phyloP scores from a whole-genome alignment of 2,329 filamentous ascomycete species.

The Gnomoniopsis sp. region DNA sequence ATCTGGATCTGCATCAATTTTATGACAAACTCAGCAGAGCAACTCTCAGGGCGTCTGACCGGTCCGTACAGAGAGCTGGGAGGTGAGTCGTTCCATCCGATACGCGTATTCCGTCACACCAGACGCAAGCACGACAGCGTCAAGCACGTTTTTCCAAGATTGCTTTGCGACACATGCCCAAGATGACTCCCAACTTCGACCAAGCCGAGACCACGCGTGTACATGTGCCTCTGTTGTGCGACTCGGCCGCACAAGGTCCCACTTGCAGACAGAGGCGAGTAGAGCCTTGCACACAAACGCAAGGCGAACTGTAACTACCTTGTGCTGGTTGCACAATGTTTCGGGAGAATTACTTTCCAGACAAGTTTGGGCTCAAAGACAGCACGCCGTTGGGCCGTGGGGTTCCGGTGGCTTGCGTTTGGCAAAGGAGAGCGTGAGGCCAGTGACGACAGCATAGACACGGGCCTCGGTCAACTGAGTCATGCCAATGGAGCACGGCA shows the following conservation, averaged over 20 bases:
- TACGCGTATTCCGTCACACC: slow-evolving; percentile 1
- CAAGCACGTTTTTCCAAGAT: slow-evolving; percentile 16
- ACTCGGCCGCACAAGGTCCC: background rate
- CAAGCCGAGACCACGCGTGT: background rate
- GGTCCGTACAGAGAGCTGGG: background rate
- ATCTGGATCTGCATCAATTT: background rate
- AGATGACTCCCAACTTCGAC: background rate
- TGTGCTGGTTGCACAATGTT: background rate
- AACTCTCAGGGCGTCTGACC: background rate
- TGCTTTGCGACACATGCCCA: slow-evolving; percentile 12
- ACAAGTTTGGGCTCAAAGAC: background rate
- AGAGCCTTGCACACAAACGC: background rate
- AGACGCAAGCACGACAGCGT: slow-evolving; percentile 7
- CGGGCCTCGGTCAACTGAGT: background rate
- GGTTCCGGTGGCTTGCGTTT: background rate
- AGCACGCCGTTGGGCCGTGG: background rate
- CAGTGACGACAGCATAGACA: background rate
- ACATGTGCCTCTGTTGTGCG: background rate
- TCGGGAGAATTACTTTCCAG: background rate
- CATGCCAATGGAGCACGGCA: background rate
- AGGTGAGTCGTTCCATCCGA: background rate
- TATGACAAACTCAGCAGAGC: too few species aligned
- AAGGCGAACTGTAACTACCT: background rate
- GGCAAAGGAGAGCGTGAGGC: background rate
- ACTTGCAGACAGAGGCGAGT: slow-evolving; percentile 1